Evolutionary conservation across 164 flowering plant genomes (phyloP).

Genomic region (Aristolochia contorta): DNA sequence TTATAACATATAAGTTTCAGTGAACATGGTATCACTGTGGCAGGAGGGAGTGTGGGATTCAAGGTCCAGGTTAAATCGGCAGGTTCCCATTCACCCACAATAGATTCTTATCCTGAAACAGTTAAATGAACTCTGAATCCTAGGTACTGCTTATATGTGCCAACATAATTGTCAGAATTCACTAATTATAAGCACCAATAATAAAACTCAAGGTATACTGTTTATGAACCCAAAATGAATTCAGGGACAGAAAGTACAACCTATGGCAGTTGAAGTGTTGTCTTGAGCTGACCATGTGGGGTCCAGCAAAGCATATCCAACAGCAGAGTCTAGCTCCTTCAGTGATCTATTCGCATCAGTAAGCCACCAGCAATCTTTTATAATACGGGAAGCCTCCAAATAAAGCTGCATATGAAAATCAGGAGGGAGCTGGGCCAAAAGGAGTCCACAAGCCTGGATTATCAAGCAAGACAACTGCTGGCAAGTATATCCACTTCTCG

Average conservation of each 20-base stretch:
- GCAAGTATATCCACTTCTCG: slow-evolving; percentile 82
- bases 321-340: slow-evolving; percentile 85
- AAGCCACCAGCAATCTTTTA: slow-evolving; percentile 95
- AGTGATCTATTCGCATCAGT: slow-evolving; percentile 67
- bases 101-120: too few species aligned
- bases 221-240: background rate
- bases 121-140: too few species aligned
- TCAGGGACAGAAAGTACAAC: background rate
- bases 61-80: too few species aligned
- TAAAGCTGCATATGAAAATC: slow-evolving; percentile 88
- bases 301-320: slow-evolving; percentile 87
- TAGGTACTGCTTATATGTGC: too few species aligned
- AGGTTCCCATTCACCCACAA: too few species aligned
- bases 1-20: background rate
- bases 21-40: too few species aligned
- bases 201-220: background rate
- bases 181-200: background rate
- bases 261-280: slow-evolving; percentile 88
- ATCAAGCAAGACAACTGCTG: slow-evolving; percentile 86
- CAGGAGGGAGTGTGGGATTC: too few species aligned
- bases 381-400: slow-evolving; percentile 67
- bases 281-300: slow-evolving; percentile 99
- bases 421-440: slow-evolving; percentile 89
- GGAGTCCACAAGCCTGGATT: slow-evolving; percentile 95
- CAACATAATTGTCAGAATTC: background rate